phyloP scores from a whole-genome alignment of 2,329 filamentous ascomycete species.

The Metarhizium brunneum region DNA sequence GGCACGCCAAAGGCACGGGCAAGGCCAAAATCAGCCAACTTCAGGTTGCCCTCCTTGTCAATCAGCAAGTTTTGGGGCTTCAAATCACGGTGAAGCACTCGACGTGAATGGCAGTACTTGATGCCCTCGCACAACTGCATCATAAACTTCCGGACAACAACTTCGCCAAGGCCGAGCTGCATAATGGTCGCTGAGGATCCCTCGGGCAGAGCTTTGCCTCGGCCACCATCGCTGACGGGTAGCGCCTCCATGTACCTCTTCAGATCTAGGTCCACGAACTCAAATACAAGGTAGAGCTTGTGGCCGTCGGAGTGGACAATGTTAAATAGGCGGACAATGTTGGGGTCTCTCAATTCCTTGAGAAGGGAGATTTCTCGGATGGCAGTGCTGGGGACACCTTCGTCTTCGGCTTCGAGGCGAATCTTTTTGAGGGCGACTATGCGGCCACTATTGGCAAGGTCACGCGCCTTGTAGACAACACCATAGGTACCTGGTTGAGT shows the following conservation, averaged over 20 bases:
- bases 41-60: constrained; percentile 77
- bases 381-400: constrained; percentile 84
- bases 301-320: constrained; percentile 92
- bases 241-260: constrained; percentile 96
- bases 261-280: constrained; percentile 83
- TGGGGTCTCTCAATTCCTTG: constrained; percentile 89
- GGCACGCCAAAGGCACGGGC: constrained; percentile 87
- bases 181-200: constrained; percentile 56
- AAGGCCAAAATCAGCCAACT: constrained; percentile 83
- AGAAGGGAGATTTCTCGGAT: constrained; percentile 91
- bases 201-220: constrained; percentile 77
- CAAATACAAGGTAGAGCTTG: constrained; percentile 88
- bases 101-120: constrained; percentile 80
- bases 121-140: constrained; percentile 76
- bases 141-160: constrained; percentile 91
- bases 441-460: constrained; percentile 70
- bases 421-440: constrained; percentile 96
- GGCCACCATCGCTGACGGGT: constrained; percentile 73
- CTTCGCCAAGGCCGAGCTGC: constrained; percentile 63
- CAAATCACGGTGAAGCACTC: constrained; percentile 77
- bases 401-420: constrained; percentile 87
- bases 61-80: constrained; percentile 90
- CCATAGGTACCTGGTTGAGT: constrained; percentile 70
- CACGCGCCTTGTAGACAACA: constrained; percentile 89
- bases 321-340: constrained; percentile 80